Percentiles rank a stretch among this genome's conserved stretches.
Evolutionary conservation across 83 land plant species (phyloP).

Genomic region (Diphasiastrum complanatum): DNA sequence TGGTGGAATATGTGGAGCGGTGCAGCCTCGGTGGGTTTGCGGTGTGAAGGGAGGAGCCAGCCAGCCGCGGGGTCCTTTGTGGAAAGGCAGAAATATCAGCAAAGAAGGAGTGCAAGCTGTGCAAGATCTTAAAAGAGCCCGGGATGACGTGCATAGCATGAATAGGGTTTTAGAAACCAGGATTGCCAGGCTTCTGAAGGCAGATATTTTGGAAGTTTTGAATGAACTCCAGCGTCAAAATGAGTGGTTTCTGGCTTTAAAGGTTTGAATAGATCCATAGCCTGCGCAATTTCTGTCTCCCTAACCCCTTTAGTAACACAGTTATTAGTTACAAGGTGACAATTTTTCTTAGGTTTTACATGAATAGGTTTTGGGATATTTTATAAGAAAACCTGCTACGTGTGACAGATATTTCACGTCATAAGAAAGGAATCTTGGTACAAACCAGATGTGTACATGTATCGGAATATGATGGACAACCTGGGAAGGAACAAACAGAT

Average conservation of each 20-base stretch:
- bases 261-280: not conserved
- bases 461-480: not conserved
- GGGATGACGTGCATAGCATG: not conserved
- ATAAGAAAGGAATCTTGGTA: constrained; percentile 10
- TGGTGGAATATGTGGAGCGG: no score
- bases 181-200: constrained; percentile 6
- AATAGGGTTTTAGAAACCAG: not conserved
- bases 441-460: constrained; percentile 1
- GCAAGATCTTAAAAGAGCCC: constrained; percentile 5
- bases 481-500: not conserved
- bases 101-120: not conserved
- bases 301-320: not conserved
- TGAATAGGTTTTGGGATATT: not conserved
- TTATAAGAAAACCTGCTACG: not conserved
- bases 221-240: constrained; percentile 10
- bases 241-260: constrained; percentile 4
- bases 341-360: not conserved
- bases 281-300: not conserved
- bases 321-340: not conserved
- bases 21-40: no score
- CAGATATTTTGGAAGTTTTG: constrained; percentile 3
- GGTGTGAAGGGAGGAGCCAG: no score
- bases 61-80: not conserved
- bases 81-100: constrained; percentile 1
- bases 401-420: not conserved